Percentiles rank a stretch among this genome's conserved stretches.
These are phyloP conservation scores for Boletus coccyginus DNA, from an alignment of 768 basidiomycete species.

Conservation along the genomic window DNA sequence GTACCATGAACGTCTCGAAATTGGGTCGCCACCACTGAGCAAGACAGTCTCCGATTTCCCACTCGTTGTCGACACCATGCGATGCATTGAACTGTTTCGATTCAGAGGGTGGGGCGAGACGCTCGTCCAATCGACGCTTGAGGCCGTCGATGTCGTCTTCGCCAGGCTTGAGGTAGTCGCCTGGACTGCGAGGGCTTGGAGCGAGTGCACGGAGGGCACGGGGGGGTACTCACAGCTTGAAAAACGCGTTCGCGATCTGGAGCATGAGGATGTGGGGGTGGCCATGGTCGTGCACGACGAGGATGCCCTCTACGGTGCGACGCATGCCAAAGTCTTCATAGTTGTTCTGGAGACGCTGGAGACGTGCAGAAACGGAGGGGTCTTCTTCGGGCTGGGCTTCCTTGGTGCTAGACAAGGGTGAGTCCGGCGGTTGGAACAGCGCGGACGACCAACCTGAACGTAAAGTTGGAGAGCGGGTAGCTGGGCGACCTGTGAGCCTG, in stretches of 20 bases:
- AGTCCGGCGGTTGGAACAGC: conserved; percentile 2
- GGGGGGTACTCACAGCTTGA: conserved; percentile 78
- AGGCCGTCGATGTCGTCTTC: conserved; percentile 92
- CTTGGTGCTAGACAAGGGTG: conserved; percentile 65
- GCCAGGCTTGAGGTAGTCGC: conserved; percentile 97
- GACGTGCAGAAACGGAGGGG: conserved; percentile 89
- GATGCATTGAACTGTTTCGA: conserved; percentile 73
- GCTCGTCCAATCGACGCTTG: conserved; percentile 83
- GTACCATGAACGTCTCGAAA: conserved; percentile 97
- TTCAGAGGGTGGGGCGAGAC: conserved; percentile 76
- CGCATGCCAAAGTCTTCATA: conserved; percentile 98
- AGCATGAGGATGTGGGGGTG: conserved; percentile 98
- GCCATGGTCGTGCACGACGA: conserved; percentile 91
- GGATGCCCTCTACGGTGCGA: conserved; percentile 79
- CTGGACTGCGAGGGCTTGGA: conserved; percentile 55
- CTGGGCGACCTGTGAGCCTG: conserved; percentile 34
- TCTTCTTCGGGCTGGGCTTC: conserved; percentile 98
- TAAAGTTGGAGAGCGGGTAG: conserved; percentile 87
- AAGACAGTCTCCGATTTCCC: conserved; percentile 96
- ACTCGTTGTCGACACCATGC: conserved; percentile 81
- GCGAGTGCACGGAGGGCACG: neutral
- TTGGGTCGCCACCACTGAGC: conserved; percentile 99
- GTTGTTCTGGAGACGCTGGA: conserved; percentile 93
- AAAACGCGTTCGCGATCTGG: conserved; percentile 98
- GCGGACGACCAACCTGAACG: conserved; percentile 63